phyloP scores from a whole-genome alignment of 176 grass and related monocot genomes.

The Cocos nucifera region DNA sequence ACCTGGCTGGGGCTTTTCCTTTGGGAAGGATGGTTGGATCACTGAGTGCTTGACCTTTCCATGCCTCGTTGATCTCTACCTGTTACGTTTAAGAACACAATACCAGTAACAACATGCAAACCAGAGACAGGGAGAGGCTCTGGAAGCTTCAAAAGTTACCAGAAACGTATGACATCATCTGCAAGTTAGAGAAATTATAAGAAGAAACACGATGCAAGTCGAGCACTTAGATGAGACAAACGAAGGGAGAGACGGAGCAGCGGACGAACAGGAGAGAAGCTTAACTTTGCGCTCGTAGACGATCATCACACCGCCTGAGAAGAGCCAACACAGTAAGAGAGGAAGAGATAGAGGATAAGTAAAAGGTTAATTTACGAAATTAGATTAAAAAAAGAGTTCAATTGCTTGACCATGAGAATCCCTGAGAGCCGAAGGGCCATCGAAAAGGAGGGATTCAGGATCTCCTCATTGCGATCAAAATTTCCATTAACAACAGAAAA shows the following conservation, averaged over 20 bases:
- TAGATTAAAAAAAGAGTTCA: neutral
- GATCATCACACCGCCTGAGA: slow-evolving; percentile 79
- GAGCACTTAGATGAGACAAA: slow-evolving; percentile 20
- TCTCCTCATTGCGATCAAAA: slow-evolving; percentile 57
- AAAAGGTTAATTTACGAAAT: no score
- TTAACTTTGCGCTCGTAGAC: slow-evolving; percentile 69
- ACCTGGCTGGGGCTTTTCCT: slow-evolving; percentile 76
- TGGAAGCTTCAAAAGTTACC: slow-evolving; percentile 30
- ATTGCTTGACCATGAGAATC: slow-evolving; percentile 74
- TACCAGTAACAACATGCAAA: neutral
- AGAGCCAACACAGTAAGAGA: no score
- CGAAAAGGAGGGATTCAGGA: slow-evolving; percentile 71
- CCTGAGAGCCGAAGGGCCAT: slow-evolving; percentile 83
- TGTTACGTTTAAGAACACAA: slow-evolving; percentile 8
- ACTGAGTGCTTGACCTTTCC: slow-evolving; percentile 40
- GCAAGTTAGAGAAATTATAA: slow-evolving; percentile 8
- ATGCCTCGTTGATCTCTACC: slow-evolving; percentile 60
- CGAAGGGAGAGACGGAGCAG: neutral
- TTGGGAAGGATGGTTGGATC: slow-evolving; percentile 54
- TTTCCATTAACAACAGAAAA: neutral
- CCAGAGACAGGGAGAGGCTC: neutral
- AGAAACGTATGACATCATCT: slow-evolving; percentile 65
- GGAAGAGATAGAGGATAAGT: no score
- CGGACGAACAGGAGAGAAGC: neutral
- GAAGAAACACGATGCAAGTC: neutral